Conservation (phyloP, 2,329 filamentous ascomycete species). For the Clonostachys byssicola region DNA sequence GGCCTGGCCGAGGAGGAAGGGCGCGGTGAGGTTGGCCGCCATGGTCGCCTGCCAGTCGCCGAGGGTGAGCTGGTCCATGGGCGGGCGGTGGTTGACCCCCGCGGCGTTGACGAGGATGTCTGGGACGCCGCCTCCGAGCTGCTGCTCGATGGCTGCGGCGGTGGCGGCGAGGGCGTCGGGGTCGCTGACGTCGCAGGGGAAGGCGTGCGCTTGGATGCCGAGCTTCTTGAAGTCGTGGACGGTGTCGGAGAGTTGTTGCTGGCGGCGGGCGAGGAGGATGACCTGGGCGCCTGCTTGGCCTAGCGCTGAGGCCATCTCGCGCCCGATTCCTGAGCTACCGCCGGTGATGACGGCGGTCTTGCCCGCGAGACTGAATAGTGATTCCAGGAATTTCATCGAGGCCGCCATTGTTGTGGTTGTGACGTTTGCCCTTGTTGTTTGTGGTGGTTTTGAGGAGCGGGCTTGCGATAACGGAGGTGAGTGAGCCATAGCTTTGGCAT, state of each 20-base stretch:
- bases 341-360: constrained; percentile 22
- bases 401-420: no score
- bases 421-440: no score
- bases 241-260: constrained; percentile 12
- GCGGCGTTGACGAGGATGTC: constrained; percentile 26
- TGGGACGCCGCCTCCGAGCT: constrained; percentile 13
- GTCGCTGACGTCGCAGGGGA: constrained; percentile 8
- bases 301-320: constrained; percentile 19
- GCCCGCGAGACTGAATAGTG: constrained; percentile 19
- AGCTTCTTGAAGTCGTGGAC: constrained; percentile 13
- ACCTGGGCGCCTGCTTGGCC: constrained; percentile 20
- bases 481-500: no score
- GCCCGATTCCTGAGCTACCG: constrained; percentile 26
- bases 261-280: constrained; percentile 19
- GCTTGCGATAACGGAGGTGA: no score
- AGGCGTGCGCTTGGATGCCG: constrained; percentile 12
- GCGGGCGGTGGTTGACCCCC: constrained; percentile 19
- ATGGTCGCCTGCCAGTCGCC: constrained; percentile 21
- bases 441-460: background rate
- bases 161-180: constrained; percentile 9
- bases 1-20: constrained; percentile 20
- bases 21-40: constrained; percentile 23
- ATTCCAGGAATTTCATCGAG: no score
- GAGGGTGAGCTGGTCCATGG: constrained; percentile 17
- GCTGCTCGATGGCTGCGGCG: constrained; percentile 5